Percentiles rank a stretch among this genome's conserved stretches.
phyloP scores from a whole-genome alignment of 2,329 filamentous ascomycete genomes.

The Arthrobotrys conoides region DNA sequence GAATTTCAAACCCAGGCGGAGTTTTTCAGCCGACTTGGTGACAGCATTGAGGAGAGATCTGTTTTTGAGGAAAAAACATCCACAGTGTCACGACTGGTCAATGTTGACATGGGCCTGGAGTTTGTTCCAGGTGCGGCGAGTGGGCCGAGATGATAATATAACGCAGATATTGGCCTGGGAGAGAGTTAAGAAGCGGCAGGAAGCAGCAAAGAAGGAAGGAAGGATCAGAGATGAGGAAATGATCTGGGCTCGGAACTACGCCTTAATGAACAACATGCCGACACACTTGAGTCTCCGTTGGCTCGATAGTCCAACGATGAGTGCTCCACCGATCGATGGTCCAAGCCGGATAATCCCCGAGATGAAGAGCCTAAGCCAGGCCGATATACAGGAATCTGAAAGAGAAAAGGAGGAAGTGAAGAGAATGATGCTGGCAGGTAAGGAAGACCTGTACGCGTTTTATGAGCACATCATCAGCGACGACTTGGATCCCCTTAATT shows the following conservation, averaged over 20 bases:
- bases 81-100: conserved; percentile 35
- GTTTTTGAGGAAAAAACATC: conserved; percentile 32
- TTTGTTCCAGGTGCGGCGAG: conserved; percentile 46
- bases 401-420: conserved; percentile 27
- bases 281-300: conserved; percentile 6
- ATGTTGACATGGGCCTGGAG: conserved; percentile 54
- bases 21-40: conserved; percentile 32
- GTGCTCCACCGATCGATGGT: conserved; percentile 1
- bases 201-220: conserved; percentile 13
- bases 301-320: conserved; percentile 10
- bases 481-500: conserved; percentile 39
- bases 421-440: conserved; percentile 46
- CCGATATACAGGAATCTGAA: conserved; percentile 6
- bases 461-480: conserved; percentile 52
- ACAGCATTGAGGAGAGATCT: conserved; percentile 25
- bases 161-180: conserved; percentile 5
- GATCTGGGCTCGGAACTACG: conserved; percentile 20
- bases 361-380: conserved; percentile 13
- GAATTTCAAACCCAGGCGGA: conserved; percentile 32
- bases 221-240: conserved; percentile 18
- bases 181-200: conserved; percentile 14
- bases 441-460: conserved; percentile 54
- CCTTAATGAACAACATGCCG: conserved; percentile 39
- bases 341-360: conserved; percentile 16
- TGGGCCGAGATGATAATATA: not conserved